Base-by-base conservation (phyloP, 2,329 filamentous ascomycete species). In the Clonostachys rosea region DNA sequence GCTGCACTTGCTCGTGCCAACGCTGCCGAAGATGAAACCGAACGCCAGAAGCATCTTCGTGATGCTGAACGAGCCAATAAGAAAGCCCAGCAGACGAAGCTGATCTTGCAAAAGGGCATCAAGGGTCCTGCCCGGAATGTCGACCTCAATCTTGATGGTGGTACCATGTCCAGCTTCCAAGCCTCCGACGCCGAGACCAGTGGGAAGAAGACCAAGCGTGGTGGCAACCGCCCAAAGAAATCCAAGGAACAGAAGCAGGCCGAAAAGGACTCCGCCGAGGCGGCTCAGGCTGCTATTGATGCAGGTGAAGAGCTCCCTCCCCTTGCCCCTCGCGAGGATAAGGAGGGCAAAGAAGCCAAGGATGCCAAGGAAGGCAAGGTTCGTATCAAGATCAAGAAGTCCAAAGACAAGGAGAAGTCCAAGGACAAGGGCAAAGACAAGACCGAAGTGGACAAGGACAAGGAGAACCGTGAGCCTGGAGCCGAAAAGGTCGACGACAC, bases 21-120 rank as follows among this genome's bases (percentile, higher is more conserved):
- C 49, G 81, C 85, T 46, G 87, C 89, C 4, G 81, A 88, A 53
- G 90, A 96, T 60, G 89, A 94, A 52, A 79, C 84, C 24, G 91
- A 96, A 65, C 84, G 84, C 54, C 83, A 84, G 58, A 91, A 87
- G 62, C 86, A 91, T 58, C 74, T 94, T 41, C 85, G 86, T 43
- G 91, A 95, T 58, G 91, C 91, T 18, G 89, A 95, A 58, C 87
- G 91, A 48, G 89, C 90, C 13, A 89, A 90, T 58, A 94, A 95
- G 70, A 97, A 96, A 73, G 91, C 90, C 9, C 87, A 89, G 63
- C 89, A 91, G 54, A 96, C 91, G 16, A 91, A 91, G 68, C 80
- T 89, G 51, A 88, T 94, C 43, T 75, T 96, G 42, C 89, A 94
- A 56, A 89, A 91, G 60, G 90, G 90, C 44, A 88, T 89, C 59